Percentiles rank a stretch among this genome's conserved stretches.
Conservation (phyloP, 768 basidiomycete genomes). For the Termitomyces sp. region DNA sequence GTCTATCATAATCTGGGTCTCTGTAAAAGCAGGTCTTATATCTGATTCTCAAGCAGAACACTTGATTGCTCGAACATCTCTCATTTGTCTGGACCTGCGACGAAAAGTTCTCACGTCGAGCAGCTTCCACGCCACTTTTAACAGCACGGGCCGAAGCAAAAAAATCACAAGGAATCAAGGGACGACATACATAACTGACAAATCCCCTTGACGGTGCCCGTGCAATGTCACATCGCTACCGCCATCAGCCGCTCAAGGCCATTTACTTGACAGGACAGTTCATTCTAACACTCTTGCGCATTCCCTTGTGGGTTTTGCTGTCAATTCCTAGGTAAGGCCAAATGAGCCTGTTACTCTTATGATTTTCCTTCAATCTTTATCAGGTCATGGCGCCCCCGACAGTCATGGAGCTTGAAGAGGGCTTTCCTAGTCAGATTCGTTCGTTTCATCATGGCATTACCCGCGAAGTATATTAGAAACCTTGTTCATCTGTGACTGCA, state of each 20-base stretch:
- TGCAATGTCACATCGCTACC: slow-evolving; percentile 26
- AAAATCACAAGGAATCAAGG: background rate
- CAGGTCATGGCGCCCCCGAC: slow-evolving; percentile 39
- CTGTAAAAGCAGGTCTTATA: background rate
- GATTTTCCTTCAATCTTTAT: background rate
- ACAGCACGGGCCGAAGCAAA: background rate
- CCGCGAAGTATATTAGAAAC: slow-evolving; percentile 20
- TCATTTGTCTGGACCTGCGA: background rate
- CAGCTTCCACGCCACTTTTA: background rate
- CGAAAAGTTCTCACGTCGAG: background rate
- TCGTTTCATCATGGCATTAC: slow-evolving; percentile 23
- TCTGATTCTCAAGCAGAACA: background rate
- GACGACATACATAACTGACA: background rate
- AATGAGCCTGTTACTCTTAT: background rate
- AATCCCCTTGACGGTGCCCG: background rate
- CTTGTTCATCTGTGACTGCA: background rate
- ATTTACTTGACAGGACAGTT: slow-evolving; percentile 42
- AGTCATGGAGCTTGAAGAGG: slow-evolving; percentile 41
- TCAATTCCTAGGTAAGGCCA: slow-evolving; percentile 29
- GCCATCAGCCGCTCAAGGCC: slow-evolving; percentile 44
- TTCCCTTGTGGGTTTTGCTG: slow-evolving; percentile 44
- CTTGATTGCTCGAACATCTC: background rate
- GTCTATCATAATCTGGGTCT: background rate
- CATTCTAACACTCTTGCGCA: slow-evolving; percentile 31
- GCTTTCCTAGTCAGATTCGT: slow-evolving; percentile 29